Base-by-base conservation (phyloP, 331 rosid genomes). In the Malus hybrid region DNA sequence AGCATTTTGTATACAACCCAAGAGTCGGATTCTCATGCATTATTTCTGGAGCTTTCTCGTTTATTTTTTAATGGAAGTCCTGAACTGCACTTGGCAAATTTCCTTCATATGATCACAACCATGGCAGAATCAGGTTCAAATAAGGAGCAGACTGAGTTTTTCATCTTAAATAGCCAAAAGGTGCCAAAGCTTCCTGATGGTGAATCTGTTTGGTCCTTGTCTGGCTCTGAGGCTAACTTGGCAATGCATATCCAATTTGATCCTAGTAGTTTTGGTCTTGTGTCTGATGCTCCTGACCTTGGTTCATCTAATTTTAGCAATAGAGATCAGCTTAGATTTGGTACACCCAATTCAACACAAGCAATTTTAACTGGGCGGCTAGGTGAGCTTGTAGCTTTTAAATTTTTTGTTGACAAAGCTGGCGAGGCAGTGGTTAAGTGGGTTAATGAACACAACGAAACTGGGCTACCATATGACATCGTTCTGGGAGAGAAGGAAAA, bases 31-130 rank as follows among this genome's bases (percentile, higher is more conserved):
- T 84, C 84, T 77, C 98, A 90, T 73, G 84, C 95, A 66, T 77
- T 94, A 81, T 94, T 86, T 77, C 79, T 88, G 89, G 97, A 94
- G 89, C 91, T 94, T 70, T 91, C 97, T 65, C 80, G 84, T 58
- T 70, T 91, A 77, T 87, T 94, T 67, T 78, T 88, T 74, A 68
- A 81, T 78, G 95, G 96, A 77, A 63, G 73, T 63, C 88, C 91
- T 62, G 88, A 87, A 42, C 71, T 90, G 32, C 90, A 86, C 85
- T 74, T 94, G 46, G 89, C 95, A 76, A 92, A 94, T 89, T 94
- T 94, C 88, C 96, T 94, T 76, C 92, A 87, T 79, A 88, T 87
- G 89, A 87, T 94, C 82, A 85, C 90, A 75, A 85, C 88, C 75
- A 91, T 86, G 96, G 88, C 87, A 4, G 92, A 91, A 63, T 85